Evolutionary conservation across 2,329 filamentous ascomycete genomes (phyloP).

Genomic region (Fusarium nurragi): DNA sequence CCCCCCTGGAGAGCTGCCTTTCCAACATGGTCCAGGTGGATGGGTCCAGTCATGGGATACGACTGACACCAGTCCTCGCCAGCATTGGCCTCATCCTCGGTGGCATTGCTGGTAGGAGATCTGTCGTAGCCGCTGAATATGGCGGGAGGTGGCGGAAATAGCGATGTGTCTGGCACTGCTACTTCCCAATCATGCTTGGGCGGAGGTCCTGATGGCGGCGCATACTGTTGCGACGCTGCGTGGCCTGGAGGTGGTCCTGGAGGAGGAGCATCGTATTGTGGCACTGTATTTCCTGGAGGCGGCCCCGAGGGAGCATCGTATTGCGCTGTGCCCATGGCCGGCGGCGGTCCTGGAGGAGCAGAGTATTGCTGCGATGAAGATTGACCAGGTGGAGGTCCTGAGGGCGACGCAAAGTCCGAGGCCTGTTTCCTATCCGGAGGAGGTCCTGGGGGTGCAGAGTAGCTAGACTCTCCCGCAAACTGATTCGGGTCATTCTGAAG

Average conservation of each 20-base stretch:
- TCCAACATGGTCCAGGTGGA: slow-evolving; percentile 58
- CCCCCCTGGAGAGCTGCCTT: slow-evolving; percentile 59
- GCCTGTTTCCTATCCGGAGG: slow-evolving; percentile 23
- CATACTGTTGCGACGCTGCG: slow-evolving; percentile 35
- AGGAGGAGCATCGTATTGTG: slow-evolving; percentile 37
- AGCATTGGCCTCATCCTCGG: slow-evolving; percentile 68
- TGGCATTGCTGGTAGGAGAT: slow-evolving; percentile 76
- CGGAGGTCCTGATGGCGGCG: slow-evolving; percentile 50
- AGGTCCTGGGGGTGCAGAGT: slow-evolving; percentile 37
- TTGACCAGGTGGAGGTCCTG: slow-evolving; percentile 39
- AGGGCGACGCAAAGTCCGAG: slow-evolving; percentile 47
- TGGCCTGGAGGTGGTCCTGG: slow-evolving; percentile 47
- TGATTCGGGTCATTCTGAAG: slow-evolving; percentile 39
- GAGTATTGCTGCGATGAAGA: slow-evolving; percentile 36
- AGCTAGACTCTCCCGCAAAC: slow-evolving; percentile 29
- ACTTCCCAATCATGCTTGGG: slow-evolving; percentile 74
- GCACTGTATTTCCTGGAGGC: slow-evolving; percentile 5
- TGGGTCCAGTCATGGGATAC: slow-evolving; percentile 67
- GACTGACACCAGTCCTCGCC: slow-evolving; percentile 72
- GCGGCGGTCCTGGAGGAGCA: slow-evolving; percentile 48
- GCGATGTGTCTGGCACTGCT: slow-evolving; percentile 75
- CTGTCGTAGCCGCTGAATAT: slow-evolving; percentile 70
- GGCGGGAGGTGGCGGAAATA: slow-evolving; percentile 77
- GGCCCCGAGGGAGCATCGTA: slow-evolving; percentile 24
- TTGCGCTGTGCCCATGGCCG: slow-evolving; percentile 30